phyloP scores from a whole-genome alignment of 179 eudicot species.

The Sideroxylon spinosum region DNA sequence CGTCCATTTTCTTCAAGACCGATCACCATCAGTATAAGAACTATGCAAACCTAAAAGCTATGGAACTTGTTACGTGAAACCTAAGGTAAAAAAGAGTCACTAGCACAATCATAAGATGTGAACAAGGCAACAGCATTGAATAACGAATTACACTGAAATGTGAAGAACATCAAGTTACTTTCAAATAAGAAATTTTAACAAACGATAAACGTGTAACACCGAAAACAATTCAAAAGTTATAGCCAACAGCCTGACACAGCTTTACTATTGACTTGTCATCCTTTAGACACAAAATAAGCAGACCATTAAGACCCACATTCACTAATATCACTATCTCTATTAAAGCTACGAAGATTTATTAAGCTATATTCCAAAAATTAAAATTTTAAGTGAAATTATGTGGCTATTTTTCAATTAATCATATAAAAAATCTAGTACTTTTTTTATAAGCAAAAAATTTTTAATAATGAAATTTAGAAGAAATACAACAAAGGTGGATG shows the following conservation, averaged over 20 bases:
- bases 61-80: background rate
- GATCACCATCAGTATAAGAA: background rate
- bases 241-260: background rate
- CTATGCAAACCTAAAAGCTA: background rate
- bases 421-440: too few species aligned
- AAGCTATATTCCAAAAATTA: too few species aligned
- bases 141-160: background rate
- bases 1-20: slow-evolving; percentile 6
- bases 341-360: too few species aligned
- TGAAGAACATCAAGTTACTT: background rate
- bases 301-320: too few species aligned
- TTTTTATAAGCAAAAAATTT: too few species aligned
- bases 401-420: too few species aligned
- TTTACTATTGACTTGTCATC: background rate
- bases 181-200: background rate
- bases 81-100: background rate
- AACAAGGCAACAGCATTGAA: background rate
- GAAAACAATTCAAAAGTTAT: too few species aligned
- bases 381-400: too few species aligned
- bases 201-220: background rate
- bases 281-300: background rate
- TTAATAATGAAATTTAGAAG: too few species aligned
- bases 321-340: too few species aligned
- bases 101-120: background rate
- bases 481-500: too few species aligned